These are phyloP conservation scores for Penicillium lagena DNA, from an alignment of 495 filamentous ascomycete genomes.

Conservation along the genomic window DNA sequence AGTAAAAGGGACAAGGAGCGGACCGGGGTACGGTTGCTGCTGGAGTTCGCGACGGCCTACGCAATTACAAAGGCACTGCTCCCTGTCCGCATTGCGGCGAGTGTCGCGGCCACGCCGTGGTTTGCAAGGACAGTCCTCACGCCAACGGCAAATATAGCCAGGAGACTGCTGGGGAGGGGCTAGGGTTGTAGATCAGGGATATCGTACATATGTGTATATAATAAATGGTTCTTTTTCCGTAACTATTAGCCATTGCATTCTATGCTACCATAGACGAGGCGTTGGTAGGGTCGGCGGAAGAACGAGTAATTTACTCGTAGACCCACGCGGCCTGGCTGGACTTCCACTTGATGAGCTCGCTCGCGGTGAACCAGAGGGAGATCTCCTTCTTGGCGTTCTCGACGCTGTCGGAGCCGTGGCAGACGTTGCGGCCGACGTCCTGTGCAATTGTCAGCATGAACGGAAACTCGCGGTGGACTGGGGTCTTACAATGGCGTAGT, in stretches of 20 bases:
- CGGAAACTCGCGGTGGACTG: too few relatives aligned
- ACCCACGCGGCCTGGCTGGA: slow-evolving; percentile 77
- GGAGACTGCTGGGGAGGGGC: slow-evolving; percentile 31
- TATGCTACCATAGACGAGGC: slow-evolving; percentile 11
- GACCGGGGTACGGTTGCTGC: slow-evolving; percentile 46
- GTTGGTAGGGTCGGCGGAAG: slow-evolving; percentile 10
- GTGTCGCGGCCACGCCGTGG: slow-evolving; percentile 90
- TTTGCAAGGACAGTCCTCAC: slow-evolving; percentile 67
- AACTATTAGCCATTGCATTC: slow-evolving; percentile 20
- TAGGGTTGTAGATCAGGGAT: slow-evolving; percentile 1
- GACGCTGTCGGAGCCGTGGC: slow-evolving; percentile 97
- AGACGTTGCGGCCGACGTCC: slow-evolving; percentile 97
- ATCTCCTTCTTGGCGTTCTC: slow-evolving; percentile 99
- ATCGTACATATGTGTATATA: too few relatives aligned
- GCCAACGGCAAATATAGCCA: slow-evolving; percentile 31
- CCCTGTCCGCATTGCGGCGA: slow-evolving; percentile 65
- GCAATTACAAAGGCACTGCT: slow-evolving; percentile 79
- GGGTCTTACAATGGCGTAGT: slow-evolving; percentile 56
- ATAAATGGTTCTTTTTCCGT: slow-evolving; percentile 18
- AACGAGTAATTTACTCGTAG: slow-evolving; percentile 66
- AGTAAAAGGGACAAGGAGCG: slow-evolving; percentile 8
- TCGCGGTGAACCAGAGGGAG: slow-evolving; percentile 87
- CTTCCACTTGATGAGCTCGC: slow-evolving; percentile 77
- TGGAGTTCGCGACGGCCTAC: slow-evolving; percentile 80
- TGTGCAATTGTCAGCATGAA: slow-evolving; percentile 17